Conservation (phyloP, 192 early-diverging fungal species). For the Rhizophagus sp. region DNA sequence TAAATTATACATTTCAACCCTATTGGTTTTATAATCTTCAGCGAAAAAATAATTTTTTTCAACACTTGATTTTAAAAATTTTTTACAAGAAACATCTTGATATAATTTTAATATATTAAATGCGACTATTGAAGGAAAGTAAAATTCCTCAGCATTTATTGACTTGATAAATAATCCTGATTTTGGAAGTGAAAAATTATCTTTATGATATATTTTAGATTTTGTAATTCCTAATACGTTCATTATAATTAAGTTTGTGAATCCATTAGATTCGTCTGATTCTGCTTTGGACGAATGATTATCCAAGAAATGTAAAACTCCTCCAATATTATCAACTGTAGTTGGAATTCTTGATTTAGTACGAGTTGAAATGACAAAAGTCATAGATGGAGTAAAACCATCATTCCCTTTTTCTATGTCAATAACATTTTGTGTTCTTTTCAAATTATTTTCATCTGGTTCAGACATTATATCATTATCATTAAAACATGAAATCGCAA, state of each 20-base stretch:
- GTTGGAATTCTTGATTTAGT: neutral
- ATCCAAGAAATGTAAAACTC: neutral
- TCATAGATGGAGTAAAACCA: neutral
- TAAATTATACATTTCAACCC: neutral
- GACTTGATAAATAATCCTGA: neutral
- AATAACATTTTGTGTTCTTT: neutral
- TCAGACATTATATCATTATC: neutral
- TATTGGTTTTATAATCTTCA: neutral
- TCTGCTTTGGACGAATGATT: neutral
- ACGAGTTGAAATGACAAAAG: neutral
- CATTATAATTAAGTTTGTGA: neutral
- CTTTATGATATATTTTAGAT: neutral
- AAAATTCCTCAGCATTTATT: neutral
- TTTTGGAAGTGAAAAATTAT: neutral
- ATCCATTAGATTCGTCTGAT: too few species aligned
- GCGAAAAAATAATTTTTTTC: slow-evolving; percentile 1
- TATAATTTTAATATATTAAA: neutral
- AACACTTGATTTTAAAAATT: neutral
- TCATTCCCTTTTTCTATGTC: neutral
- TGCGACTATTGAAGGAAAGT: neutral
- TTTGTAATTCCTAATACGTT: neutral
- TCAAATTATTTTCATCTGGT: neutral
- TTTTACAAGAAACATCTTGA: neutral
- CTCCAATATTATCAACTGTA: neutral
- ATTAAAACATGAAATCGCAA: too few species aligned